phyloP scores from a whole-genome alignment of 2,329 filamentous ascomycete genomes.

The Fusarium sarcochroum region DNA sequence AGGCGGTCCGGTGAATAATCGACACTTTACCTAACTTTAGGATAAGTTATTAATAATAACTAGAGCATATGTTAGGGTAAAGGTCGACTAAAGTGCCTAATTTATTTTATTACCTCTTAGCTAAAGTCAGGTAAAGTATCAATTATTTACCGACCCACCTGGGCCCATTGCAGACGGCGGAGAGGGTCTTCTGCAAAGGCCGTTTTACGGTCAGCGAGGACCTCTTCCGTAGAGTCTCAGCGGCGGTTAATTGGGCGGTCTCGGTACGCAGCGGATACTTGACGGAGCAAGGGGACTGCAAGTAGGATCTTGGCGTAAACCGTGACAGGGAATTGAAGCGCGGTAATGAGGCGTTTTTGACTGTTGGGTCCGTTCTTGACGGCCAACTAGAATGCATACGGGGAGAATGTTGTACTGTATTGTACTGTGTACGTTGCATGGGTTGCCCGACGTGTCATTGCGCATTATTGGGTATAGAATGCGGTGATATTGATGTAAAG shows the following conservation, averaged over 20 bases:
- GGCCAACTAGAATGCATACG: neutral
- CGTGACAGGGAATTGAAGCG: constrained; percentile 8
- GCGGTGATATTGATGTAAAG: neutral
- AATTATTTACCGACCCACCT: too few relatives aligned
- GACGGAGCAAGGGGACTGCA: constrained; percentile 2
- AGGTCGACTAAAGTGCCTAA: too few relatives aligned
- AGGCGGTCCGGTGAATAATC: too few relatives aligned
- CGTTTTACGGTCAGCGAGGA: neutral
- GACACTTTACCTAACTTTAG: too few relatives aligned
- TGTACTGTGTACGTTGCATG: constrained; percentile 30
- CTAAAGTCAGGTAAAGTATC: too few relatives aligned
- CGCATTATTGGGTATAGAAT: neutral
- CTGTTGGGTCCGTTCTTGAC: constrained; percentile 32
- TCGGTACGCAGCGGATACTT: neutral
- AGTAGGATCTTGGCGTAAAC: constrained; percentile 7
- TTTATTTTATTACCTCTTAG: too few relatives aligned
- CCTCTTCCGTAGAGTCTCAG: neutral
- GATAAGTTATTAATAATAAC: too few relatives aligned
- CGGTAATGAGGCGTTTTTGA: constrained; percentile 35
- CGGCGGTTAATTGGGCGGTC: constrained; percentile 1
- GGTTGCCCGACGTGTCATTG: constrained; percentile 21
- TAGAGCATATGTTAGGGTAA: too few relatives aligned
- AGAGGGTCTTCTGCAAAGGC: constrained; percentile 12
- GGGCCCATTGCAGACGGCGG: constrained; percentile 16
- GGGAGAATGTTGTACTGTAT: neutral